Base-by-base conservation (phyloP, 352 stramenopile genomes). In the Phytopythium helicoides region DNA sequence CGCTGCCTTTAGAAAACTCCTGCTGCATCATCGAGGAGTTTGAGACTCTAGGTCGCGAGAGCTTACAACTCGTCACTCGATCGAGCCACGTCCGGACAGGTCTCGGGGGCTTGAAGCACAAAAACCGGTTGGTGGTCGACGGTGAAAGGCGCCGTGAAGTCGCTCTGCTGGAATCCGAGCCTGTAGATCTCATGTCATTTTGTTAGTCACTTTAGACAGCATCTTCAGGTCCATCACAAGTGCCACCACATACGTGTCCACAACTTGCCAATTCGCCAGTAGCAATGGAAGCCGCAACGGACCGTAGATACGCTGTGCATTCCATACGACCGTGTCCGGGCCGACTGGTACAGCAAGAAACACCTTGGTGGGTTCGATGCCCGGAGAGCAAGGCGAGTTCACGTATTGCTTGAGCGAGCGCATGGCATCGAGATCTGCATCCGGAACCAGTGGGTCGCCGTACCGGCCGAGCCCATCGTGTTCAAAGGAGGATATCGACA, bases 391-490 rank as follows among this genome's bases (percentile, higher is more conserved):
- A 12, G 14, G 10, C 14, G 59, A 56, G 16, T 68, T 55, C 6
- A 56, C 49, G 34, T 74, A 58, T 40, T 66, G 42, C 15, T 58
- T 38, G 33, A 71, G 44, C 14, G 62, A 54, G 42, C 64, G 51
- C 68, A 90, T 88, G 9, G 66, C 55, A 19, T 65, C 56, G 10
- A 91, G 49, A 46, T 94, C 81, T 3, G 64, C 84, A 19, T 78
- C 55, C 0, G 77, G 69, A 47, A 76, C 67, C 12, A 92, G 48
- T 16, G 65, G 68, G 50, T 93, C 81, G 10, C 81, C 80, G 56
- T 87, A 88, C 10, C 84, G 60, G 3, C 81, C 82, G 3, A 94
- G 59, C 9, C 82, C 82, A 57, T 88, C 72, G 57, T 91, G 84
- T 55, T 92, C 77, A 19, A 93, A 68, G 1, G 63, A 63, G 9